Evolutionary conservation across 176 grass and related monocot genomes (phyloP).

Genomic region (Oryza brachyantha): DNA sequence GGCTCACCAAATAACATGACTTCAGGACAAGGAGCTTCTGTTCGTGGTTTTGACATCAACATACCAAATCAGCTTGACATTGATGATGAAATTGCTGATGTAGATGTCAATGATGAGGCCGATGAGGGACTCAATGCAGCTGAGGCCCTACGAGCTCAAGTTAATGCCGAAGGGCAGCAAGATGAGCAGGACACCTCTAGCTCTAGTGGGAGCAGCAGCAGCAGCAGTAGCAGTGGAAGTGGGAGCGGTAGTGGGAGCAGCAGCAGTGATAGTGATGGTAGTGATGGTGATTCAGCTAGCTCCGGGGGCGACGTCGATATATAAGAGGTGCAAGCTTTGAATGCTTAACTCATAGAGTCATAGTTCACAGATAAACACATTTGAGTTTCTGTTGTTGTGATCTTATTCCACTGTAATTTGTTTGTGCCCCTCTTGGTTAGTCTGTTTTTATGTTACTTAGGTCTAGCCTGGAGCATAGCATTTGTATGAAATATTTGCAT

Average conservation of each 20-base stretch:
- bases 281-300: conserved; percentile 62
- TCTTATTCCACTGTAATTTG: background rate
- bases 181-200: conserved; percentile 51
- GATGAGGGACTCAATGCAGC: conserved; percentile 80
- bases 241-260: conserved; percentile 60
- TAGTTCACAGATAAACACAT: too few species aligned
- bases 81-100: conserved; percentile 86
- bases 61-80: conserved; percentile 54
- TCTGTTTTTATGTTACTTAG: background rate
- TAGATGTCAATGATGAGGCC: conserved; percentile 71
- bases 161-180: conserved; percentile 51
- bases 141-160: conserved; percentile 63
- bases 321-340: too few species aligned
- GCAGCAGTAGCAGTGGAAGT: conserved; percentile 54
- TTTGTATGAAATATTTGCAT: conserved; percentile 5
- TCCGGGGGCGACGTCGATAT: conserved; percentile 60
- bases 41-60: conserved; percentile 65
- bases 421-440: background rate
- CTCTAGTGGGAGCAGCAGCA: conserved; percentile 52
- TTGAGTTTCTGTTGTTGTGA: background rate
- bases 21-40: conserved; percentile 22
- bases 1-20: conserved; percentile 42
- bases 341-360: too few species aligned
- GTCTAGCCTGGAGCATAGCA: background rate
- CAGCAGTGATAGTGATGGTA: conserved; percentile 60